A percentile compares a stretch with the other conserved stretches of the same genome.
Evolutionary conservation across 495 filamentous ascomycete species (phyloP).

Genomic region (Aspergillus avenaceus): DNA sequence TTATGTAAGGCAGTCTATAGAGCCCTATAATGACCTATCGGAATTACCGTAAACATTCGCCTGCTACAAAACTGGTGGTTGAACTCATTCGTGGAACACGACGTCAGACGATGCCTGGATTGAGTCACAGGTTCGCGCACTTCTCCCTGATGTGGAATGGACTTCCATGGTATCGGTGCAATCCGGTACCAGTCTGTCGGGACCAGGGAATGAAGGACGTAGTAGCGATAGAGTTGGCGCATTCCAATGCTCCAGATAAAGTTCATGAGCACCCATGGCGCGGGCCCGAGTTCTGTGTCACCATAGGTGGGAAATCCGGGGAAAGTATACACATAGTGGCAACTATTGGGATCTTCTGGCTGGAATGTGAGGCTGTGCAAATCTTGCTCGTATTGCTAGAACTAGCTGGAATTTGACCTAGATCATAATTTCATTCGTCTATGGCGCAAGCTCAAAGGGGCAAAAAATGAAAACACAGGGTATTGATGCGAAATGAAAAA

Average conservation of each 20-base stretch:
- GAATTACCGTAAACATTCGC: too few species aligned
- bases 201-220: background rate
- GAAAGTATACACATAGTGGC: constrained; percentile 2
- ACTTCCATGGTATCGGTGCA: constrained; percentile 59
- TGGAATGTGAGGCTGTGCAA: constrained; percentile 4
- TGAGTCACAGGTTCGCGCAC: too few species aligned
- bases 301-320: background rate
- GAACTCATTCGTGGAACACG: too few species aligned
- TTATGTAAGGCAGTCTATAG: too few species aligned
- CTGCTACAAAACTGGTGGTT: too few species aligned
- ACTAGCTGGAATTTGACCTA: background rate
- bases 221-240: constrained; percentile 4
- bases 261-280: constrained; percentile 1
- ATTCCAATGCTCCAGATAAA: background rate
- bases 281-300: constrained; percentile 4
- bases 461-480: constrained; percentile 8
- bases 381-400: background rate
- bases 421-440: background rate
- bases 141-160: background rate
- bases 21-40: too few species aligned
- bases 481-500: background rate
- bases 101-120: too few species aligned
- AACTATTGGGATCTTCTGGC: background rate
- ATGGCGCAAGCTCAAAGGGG: background rate
- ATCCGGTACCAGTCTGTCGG: background rate